Evolutionary conservation across 2,329 filamentous ascomycete genomes (phyloP), one percentile per base, ranked within the genome.

Genomic region (Lachnellula subtilissima): DNA sequence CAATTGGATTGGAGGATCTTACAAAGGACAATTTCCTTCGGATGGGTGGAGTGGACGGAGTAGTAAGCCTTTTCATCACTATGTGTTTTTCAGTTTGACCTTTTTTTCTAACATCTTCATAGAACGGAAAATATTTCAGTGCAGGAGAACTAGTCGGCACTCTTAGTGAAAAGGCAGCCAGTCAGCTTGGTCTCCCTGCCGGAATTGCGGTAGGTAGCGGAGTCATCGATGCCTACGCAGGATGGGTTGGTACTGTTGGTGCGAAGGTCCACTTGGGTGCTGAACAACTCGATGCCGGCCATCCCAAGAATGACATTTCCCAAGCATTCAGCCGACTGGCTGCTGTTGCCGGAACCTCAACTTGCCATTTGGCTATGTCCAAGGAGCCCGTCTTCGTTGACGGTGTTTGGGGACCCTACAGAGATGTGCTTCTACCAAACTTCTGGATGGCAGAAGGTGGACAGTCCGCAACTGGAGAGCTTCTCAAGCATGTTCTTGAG

Each of bases 221-320:
- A 72, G 94, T 99, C 61, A 99, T 99, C 69, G 94, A 99, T 71
- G 94, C 94, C 17, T 99, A 99, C 68, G 94, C 94, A 57, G 94
- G 94, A 61, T 99, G 94, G 94, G 94, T 99, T 64, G 94, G 94
- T 59, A 97, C 94, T 1, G 94, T 99, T n/a, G 94, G 94, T 56
- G 93, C 94, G 58, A 97, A 97, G 73, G 90, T 97, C 65, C 82
- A 91, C 63, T 81, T 95, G 15, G 79, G 80, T 42, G 75, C 79
- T 55, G 83, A 88, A 54, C 81, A 87, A 48, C 79, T 93, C 40
- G 86, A 87, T 69, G 78, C 82, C 57, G 81, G 81, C 37, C 78
- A 81, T 4, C 81, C 88, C 1, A 85, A 88, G 69, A 95, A 96
- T 73, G 91, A 96, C 69, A 83, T 94, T n/a, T 83, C 87, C 2